Percentiles rank a stretch among this genome's conserved stretches.
These are phyloP conservation scores for Dioscorea cayenensis DNA, from an alignment of 116 monocot species.

Conservation along the genomic window DNA sequence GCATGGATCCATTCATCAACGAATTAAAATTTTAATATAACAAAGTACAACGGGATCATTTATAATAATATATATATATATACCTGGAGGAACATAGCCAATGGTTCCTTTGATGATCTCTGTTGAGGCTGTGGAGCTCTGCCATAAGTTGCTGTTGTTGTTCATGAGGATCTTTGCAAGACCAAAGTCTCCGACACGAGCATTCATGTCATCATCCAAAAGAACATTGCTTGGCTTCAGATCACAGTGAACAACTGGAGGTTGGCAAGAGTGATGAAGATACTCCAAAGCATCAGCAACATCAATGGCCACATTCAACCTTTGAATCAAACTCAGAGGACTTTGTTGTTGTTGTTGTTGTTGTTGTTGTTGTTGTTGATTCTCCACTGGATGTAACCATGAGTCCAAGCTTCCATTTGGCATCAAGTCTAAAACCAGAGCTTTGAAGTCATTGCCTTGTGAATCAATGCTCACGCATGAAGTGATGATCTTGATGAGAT, in stretches of 20 bases:
- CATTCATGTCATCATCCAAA: neutral
- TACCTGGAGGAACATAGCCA: slow-evolving; percentile 3
- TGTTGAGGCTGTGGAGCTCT: neutral
- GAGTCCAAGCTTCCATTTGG: neutral
- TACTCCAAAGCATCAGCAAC: neutral
- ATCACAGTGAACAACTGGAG: neutral
- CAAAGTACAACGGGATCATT: neutral
- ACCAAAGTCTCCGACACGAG: neutral
- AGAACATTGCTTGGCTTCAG: slow-evolving; percentile 1
- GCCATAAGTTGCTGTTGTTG: no score
- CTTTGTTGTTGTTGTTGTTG: neutral
- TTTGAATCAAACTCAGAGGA: neutral
- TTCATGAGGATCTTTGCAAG: neutral
- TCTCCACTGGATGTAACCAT: neutral
- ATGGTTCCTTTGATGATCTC: neutral
- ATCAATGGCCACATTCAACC: neutral
- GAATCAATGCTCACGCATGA: neutral
- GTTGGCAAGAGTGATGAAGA: neutral
- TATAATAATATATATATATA: no score
- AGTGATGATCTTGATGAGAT: neutral
- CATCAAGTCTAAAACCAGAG: neutral
- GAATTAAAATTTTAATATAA: neutral
- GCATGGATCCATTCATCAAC: neutral
- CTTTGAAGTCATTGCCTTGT: neutral
- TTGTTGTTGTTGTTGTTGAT: neutral